These are phyloP conservation scores for Trichoderma sp. DNA, from an alignment of 2,329 filamentous ascomycete genomes.

Conservation along the genomic window DNA sequence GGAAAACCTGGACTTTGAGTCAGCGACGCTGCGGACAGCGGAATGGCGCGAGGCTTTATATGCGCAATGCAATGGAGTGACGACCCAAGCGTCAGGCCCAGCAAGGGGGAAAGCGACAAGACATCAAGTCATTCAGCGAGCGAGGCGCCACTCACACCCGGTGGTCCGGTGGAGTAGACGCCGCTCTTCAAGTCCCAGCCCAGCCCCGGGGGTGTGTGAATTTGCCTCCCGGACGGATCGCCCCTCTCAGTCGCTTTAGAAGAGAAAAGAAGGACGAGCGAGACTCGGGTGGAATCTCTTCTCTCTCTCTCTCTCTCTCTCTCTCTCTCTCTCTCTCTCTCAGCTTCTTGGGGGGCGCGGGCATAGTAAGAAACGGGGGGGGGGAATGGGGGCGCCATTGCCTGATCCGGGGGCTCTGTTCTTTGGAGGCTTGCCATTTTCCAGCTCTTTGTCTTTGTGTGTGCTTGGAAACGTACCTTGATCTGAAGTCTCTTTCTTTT, in stretches of 20 bases:
- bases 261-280: not conserved
- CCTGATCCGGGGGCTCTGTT: not conserved
- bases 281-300: not conserved
- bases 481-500: not conserved
- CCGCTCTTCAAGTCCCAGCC: conserved; percentile 9
- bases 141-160: conserved; percentile 9
- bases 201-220: conserved; percentile 12
- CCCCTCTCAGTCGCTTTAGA: not conserved
- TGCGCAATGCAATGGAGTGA: conserved; percentile 12
- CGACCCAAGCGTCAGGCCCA: conserved; percentile 4
- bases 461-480: not conserved
- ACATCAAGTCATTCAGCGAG: not conserved
- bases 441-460: not conserved
- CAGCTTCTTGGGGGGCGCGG: conserved; percentile 3
- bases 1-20: conserved; percentile 11
- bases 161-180: conserved; percentile 10
- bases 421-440: not conserved
- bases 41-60: conserved; percentile 23
- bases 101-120: not conserved
- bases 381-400: not conserved
- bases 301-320: not conserved
- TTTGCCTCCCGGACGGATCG: conserved; percentile 10
- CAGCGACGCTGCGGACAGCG: conserved; percentile 3
- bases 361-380: not conserved
- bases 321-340: not conserved